Base-by-base conservation (phyloP, 331 rosid genomes). In the Telfairia occidentalis region DNA sequence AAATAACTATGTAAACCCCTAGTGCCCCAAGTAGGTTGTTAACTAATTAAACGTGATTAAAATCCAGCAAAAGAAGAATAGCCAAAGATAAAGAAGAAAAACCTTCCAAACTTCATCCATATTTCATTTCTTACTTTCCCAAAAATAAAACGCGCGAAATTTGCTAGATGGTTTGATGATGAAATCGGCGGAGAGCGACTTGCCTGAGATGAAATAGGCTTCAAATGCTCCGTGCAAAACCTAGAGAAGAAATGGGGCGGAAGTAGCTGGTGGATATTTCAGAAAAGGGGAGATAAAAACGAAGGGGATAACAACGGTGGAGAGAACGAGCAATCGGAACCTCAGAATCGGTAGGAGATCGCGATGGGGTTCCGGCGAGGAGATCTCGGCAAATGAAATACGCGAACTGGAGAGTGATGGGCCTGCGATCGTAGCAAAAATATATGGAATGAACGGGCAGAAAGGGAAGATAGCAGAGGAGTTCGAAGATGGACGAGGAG, bases 341-440 rank as follows among this genome's bases (percentile, higher is more conserved):
- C 75, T 45, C 9, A 5, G 75, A 70, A 45, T 46, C 75, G 40
- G 37, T 45, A 16, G 58, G 57, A 70, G 75, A 70, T 70, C 75
- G 38, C 75, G 75, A 70, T 45, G 58, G 28, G 75, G 75, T 70
- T 46, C 38, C 26, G 75, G 58, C 55, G 16, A 45, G 58, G 58
- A 70, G 75, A 70, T 70, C 75, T 46, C 4, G 42, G 42, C 42
- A 28, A 45, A 70, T 70, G 58, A 70, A 45, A 46, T 15, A 46
- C 24, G 4, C 9, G 43, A 71, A 46, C 43, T 46, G 6, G 43
- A 71, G 42, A 26, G 57, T 71, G 42, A 71, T 16, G 43, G 59
- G 58, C 75, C 23, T 43, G 24, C 75, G 75, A 71, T 71, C 75
- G 75, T 58, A 29, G 75, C 75, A 28, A 4, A 28, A 71, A 28